phyloP scores from a whole-genome alignment of 164 flowering plant species.

The Cinnamomum chago region DNA sequence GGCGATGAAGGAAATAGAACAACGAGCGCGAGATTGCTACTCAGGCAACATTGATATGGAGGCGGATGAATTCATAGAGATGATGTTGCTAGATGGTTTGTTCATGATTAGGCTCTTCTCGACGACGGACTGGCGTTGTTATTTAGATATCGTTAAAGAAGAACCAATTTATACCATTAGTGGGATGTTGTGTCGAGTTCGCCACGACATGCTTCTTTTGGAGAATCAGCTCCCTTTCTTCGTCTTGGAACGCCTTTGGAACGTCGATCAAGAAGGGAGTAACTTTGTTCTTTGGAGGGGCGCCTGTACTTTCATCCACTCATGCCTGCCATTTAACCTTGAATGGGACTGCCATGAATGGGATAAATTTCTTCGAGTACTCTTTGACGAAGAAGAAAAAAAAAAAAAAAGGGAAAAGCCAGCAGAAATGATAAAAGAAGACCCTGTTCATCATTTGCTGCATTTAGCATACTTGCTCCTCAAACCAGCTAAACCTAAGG shows the following conservation, averaged over 20 bases:
- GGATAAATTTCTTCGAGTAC: no score
- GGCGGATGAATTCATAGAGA: slow-evolving; percentile 24
- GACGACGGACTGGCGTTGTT: no score
- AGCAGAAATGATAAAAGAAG: background rate
- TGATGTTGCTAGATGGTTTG: slow-evolving; percentile 9
- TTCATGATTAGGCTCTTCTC: slow-evolving; percentile 7
- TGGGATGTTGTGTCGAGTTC: background rate
- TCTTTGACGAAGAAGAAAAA: background rate
- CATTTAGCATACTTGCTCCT: background rate
- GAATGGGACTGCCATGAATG: no score
- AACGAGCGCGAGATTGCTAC: no score
- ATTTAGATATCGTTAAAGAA: no score
- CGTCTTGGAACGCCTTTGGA: background rate
- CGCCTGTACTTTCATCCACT: slow-evolving; percentile 1
- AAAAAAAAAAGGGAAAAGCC: no score
- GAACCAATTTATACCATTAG: background rate
- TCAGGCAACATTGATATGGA: slow-evolving; percentile 30
- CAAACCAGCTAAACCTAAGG: background rate
- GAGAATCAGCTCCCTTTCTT: slow-evolving; percentile 14
- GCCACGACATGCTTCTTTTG: background rate
- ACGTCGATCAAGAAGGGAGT: background rate
- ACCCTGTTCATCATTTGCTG: background rate
- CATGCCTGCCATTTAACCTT: no score
- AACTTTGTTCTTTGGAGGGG: background rate
- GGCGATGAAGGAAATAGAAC: no score